These are phyloP conservation scores for Monosporascus sp. DNA, from an alignment of 2,329 filamentous ascomycete genomes.

Conservation along the genomic window DNA sequence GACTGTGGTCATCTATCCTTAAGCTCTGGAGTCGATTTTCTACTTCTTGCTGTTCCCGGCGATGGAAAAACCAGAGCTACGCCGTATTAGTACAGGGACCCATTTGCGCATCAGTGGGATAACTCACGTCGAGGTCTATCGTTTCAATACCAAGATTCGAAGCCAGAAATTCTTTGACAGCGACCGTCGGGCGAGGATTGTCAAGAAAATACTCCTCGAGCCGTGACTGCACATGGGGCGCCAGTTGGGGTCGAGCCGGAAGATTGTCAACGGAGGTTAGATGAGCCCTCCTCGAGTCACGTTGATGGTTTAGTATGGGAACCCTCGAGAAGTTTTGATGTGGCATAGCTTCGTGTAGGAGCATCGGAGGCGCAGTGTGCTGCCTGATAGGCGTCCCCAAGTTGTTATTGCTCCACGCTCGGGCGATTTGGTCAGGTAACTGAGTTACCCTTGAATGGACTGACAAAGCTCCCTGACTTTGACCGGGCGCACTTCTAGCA, in stretches of 20 bases:
- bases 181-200: constrained; percentile 42
- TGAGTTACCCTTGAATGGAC: not conserved
- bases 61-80: constrained; percentile 48
- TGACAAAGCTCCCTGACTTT: not conserved
- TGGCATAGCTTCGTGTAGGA: constrained; percentile 12
- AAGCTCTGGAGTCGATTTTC: constrained; percentile 40
- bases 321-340: constrained; percentile 31
- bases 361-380: constrained; percentile 10
- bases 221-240: constrained; percentile 43
- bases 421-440: not conserved
- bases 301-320: constrained; percentile 41
- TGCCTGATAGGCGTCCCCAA: constrained; percentile 6
- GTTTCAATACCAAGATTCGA: constrained; percentile 49
- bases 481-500: constrained; percentile 4
- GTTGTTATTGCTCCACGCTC: not conserved
- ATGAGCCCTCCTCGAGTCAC: constrained; percentile 33
- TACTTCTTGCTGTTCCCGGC: constrained; percentile 43
- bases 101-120: not conserved
- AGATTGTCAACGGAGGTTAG: constrained; percentile 30
- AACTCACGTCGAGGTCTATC: constrained; percentile 42
- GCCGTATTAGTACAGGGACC: constrained; percentile 9
- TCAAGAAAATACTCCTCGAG: constrained; percentile 49
- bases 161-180: constrained; percentile 47
- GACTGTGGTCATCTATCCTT: constrained; percentile 31
- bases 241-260: constrained; percentile 40